Base-by-base conservation (phyloP, 805 yeast genomes). In the Isabelozyma gotoi region DNA sequence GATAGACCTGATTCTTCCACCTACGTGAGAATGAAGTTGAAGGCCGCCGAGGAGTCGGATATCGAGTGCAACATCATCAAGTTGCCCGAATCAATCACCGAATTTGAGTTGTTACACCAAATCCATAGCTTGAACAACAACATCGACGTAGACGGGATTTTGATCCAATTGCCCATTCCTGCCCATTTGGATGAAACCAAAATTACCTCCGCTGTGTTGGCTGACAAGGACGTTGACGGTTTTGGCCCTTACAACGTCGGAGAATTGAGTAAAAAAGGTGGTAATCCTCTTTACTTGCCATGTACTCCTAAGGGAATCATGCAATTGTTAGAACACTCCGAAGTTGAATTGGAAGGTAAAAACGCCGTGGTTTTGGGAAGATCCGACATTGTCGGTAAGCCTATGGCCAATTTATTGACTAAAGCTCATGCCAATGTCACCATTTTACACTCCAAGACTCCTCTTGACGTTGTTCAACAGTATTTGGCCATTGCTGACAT, bases 261-360 rank as follows among this genome's bases (percentile, higher is more conserved):
- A 44, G 91, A 85, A 58, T 71, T 87, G 51, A 74, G 85, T 51
- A 86, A 86, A 59, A 82, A 77, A 60, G 84, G 82, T 47, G 94
- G 92, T 34, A 57, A 71, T 17, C 94, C 95, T 32, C 62, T 63
- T 44, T 87, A 82, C 63, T 70, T 84, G 56, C 95, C 96, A 33
- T 87, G 95, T 62, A 87, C 96, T 16, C 96, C 96, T 41, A 77
- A 84, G 63, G 96, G 95, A 19, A 81, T 85, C 53, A 77, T 87
- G 66, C 78, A 79, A 56, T 68, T 87, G 49, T 68, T 87, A 45
- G 67, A 78, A 50, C 74, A 77, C 49, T 73, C 85, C 24, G 76
- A 80, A 15, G 76, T 84, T 17, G 63, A 68, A 7, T 59, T 86
- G 37, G 59, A 68, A 24, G 94, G 94, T 49, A 77, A 82, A 47